Evolutionary conservation across 164 flowering plant species (phyloP), one percentile per base, ranked within the genome.

Genomic region (Macadamia tetraphylla): DNA sequence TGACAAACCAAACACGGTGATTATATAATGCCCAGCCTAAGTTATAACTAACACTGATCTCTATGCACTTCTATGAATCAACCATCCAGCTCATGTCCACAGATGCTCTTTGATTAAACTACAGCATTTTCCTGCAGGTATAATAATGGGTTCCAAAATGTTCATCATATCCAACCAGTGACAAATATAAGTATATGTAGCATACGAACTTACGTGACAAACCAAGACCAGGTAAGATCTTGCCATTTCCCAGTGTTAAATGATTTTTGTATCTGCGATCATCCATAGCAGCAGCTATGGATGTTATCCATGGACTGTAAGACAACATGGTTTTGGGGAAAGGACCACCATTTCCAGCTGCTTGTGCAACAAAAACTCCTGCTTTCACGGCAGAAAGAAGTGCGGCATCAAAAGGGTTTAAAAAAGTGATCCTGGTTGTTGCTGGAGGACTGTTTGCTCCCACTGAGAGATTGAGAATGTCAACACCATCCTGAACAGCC

Each of bases 401-500:
- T 44, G 96, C 75, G 18, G 89, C 90, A 79, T 94, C 99, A 70
- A 94, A 89, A 64, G 99, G 97, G 74, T 94, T 94, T 70, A 94
- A 80, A 73, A 78, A 94, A 59, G 99, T 89, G 63, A 88, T 90
- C 80, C 78, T 91, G 30, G 97, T 88, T 44, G 85, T 82, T 55
- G 95, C 82, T 57, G 99, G 89, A 60, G 97, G 99, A 82, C 94
- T 87, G 72, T 92, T 92, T 72, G 97, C 92, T 18, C 97, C 97
- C 29, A 94, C 92, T 67, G 99, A 94, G 62, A 94, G 97, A 77
- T 91, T 94, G 71, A 94, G 86, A 74, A 94, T 85, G 80, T 92
- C 99, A 64, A 94, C 99, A 42, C 99, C 99, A 84, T 94, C 99
- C 71, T 84, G 87, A 72, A 90, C 99, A 78, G 99, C 97, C 99